Evolutionary conservation across 805 yeast species (phyloP).

Genomic region (Phaffomyces opuntiae): DNA sequence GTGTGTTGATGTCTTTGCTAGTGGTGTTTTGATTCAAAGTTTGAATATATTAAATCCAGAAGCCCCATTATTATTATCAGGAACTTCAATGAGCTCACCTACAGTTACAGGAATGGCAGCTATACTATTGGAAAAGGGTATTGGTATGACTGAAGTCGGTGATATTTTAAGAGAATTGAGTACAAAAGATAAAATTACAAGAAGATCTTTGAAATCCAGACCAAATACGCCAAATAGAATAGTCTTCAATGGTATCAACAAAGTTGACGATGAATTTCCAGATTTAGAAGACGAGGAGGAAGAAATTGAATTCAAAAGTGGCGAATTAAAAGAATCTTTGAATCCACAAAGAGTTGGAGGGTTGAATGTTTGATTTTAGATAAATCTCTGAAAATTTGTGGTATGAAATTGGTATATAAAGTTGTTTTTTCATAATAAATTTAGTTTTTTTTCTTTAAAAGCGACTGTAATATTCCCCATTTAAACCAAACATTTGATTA

Average conservation of each 20-base stretch:
- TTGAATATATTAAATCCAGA: slow-evolving; percentile 30
- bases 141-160: slow-evolving; percentile 35
- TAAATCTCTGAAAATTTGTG: no score
- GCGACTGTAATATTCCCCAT: no score
- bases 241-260: slow-evolving; percentile 31
- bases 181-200: slow-evolving; percentile 40
- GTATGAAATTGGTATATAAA: no score
- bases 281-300: slow-evolving; percentile 8
- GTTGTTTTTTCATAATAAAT: no score
- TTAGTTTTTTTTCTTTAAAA: not conserved
- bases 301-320: not conserved
- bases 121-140: slow-evolving; percentile 45
- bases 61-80: slow-evolving; percentile 38
- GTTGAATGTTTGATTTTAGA: not conserved
- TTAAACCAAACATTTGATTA: no score
- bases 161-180: slow-evolving; percentile 37
- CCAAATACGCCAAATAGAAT: slow-evolving; percentile 58
- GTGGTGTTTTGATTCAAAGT: slow-evolving; percentile 67
- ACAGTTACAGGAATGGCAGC: slow-evolving; percentile 62
- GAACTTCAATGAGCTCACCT: slow-evolving; percentile 82
- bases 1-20: slow-evolving; percentile 84
- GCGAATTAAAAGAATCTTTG: not conserved
- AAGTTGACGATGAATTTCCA: slow-evolving; percentile 26
- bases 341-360: slow-evolving; percentile 7
- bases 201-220: slow-evolving; percentile 38